Conservation (phyloP, 2,329 filamentous ascomycete species). For the Raffaelea arxii region DNA sequence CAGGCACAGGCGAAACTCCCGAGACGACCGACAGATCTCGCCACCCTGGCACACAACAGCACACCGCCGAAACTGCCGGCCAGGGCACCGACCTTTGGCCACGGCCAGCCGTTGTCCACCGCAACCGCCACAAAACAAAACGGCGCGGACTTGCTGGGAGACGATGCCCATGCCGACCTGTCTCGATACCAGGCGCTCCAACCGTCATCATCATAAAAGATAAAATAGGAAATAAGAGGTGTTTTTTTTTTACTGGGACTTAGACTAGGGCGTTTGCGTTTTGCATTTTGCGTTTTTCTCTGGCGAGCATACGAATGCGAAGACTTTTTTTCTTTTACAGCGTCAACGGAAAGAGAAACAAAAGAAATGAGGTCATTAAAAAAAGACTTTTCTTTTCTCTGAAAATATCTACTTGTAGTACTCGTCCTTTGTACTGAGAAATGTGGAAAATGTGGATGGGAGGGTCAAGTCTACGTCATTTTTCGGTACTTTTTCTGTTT, state of each 20-base stretch:
- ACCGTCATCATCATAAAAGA: slow-evolving; percentile 21
- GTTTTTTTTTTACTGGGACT: background rate
- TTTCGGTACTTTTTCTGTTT: background rate
- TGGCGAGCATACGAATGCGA: too few relatives aligned
- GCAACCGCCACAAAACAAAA: background rate
- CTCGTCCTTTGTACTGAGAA: too few relatives aligned
- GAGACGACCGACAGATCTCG: slow-evolving; percentile 5
- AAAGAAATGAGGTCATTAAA: too few relatives aligned
- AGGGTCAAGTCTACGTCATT: background rate
- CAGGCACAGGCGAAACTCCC: background rate
- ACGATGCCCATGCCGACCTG: slow-evolving; percentile 34
- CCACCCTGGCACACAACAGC: background rate
- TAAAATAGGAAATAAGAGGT: background rate
- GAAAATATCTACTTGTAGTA: too few relatives aligned
- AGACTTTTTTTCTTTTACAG: background rate
- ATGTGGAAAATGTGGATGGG: too few relatives aligned
- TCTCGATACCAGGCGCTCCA: slow-evolving; percentile 47
- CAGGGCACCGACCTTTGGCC: slow-evolving; percentile 10
- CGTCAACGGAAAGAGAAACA: background rate
- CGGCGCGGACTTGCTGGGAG: slow-evolving; percentile 34
- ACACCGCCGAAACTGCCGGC: slow-evolving; percentile 15
- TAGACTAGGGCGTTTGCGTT: background rate
- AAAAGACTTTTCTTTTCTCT: too few relatives aligned
- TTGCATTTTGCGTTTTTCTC: background rate
- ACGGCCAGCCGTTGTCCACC: too few relatives aligned